These are phyloP conservation scores for Clitopilus passeckerianus DNA, from an alignment of 768 basidiomycete genomes.

Conservation along the genomic window DNA sequence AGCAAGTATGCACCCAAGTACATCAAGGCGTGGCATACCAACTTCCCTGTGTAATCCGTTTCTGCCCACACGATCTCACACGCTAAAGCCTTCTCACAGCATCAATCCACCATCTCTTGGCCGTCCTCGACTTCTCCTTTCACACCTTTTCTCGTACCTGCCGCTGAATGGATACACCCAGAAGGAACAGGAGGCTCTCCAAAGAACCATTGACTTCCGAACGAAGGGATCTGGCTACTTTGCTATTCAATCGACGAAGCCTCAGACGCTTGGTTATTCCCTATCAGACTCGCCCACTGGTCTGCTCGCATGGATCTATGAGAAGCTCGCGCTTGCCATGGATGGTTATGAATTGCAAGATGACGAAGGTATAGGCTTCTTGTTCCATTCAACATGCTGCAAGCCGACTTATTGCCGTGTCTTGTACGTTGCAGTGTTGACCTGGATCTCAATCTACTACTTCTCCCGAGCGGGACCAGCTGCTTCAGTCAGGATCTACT, in stretches of 20 bases:
- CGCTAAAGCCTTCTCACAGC: neutral
- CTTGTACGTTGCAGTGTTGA: slow-evolving; percentile 37
- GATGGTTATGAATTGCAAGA: slow-evolving; percentile 55
- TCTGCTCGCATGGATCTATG: slow-evolving; percentile 48
- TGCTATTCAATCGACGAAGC: slow-evolving; percentile 36
- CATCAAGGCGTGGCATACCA: slow-evolving; percentile 47
- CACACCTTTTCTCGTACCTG: slow-evolving; percentile 17
- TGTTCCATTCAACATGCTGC: neutral
- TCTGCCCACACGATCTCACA: neutral
- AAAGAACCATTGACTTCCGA: slow-evolving; percentile 22
- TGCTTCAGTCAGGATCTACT: slow-evolving; percentile 56
- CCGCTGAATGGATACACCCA: slow-evolving; percentile 15
- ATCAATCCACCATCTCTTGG: slow-evolving; percentile 15
- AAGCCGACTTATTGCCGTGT: neutral
- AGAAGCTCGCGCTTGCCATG: slow-evolving; percentile 43
- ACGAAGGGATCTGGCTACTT: slow-evolving; percentile 31
- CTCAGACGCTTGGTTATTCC: slow-evolving; percentile 49
- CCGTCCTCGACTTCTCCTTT: slow-evolving; percentile 19
- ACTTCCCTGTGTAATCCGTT: slow-evolving; percentile 24
- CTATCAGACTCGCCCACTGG: slow-evolving; percentile 56
- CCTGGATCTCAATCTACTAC: slow-evolving; percentile 58
- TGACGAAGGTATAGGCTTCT: slow-evolving; percentile 38
- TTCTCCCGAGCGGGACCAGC: slow-evolving; percentile 57
- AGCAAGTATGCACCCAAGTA: slow-evolving; percentile 24
- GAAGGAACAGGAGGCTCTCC: slow-evolving; percentile 27